These are phyloP conservation scores for Fragaria ananassa DNA, from an alignment of 306 rosid species.

Conservation along the genomic window DNA sequence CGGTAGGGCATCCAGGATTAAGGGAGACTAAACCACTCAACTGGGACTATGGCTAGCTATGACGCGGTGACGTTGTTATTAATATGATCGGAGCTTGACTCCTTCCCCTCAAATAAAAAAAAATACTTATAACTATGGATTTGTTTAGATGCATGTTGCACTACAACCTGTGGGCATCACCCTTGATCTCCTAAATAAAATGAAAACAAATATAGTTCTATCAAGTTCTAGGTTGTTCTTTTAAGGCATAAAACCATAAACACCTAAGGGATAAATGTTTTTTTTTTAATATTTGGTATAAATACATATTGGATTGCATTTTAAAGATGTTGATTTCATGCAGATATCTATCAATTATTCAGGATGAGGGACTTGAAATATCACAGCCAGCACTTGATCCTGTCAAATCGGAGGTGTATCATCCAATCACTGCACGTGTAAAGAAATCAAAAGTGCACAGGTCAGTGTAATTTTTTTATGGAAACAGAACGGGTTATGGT, in stretches of 20 bases:
- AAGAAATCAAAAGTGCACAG: constrained; percentile 75
- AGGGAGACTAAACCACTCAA: too few species aligned
- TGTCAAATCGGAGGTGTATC: constrained; percentile 76
- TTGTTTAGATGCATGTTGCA: too few species aligned
- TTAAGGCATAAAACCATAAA: background rate
- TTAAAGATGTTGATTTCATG: constrained; percentile 24
- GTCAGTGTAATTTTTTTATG: constrained; percentile 32
- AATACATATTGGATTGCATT: background rate
- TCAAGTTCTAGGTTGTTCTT: background rate
- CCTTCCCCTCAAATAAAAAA: too few species aligned
- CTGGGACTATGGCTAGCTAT: too few species aligned
- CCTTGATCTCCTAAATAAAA: background rate
- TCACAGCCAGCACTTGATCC: constrained; percentile 98
- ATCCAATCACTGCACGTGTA: constrained; percentile 67
- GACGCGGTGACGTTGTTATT: too few species aligned
- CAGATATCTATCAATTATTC: constrained; percentile 75
- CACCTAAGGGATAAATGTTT: background rate
- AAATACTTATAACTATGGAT: too few species aligned
- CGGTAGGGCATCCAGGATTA: too few species aligned
- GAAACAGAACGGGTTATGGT: background rate
- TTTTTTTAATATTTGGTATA: background rate
- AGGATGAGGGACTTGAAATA: constrained; percentile 87
- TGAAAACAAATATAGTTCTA: background rate
- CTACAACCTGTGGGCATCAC: too few species aligned
- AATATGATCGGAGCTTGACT: too few species aligned